Base-by-base conservation (phyloP, 768 basidiomycete species). In the Stropharia rugosoannulata region DNA sequence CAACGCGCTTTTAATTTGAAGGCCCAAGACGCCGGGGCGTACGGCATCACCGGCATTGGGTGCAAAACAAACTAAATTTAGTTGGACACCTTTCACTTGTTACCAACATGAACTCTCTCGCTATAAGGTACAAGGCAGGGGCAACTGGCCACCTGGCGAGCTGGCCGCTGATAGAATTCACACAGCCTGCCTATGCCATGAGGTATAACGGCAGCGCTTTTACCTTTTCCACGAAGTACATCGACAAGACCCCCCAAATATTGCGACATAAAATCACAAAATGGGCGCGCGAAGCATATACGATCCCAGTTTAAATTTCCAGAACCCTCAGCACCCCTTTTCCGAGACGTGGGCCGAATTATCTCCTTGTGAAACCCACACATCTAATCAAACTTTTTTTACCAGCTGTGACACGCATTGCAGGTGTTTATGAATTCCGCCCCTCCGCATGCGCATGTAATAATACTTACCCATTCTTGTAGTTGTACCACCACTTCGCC, bases 331-430 rank as follows among this genome's bases (percentile, higher is more conserved):
- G 27, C 18, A 47, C 38, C 35, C 53, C 44, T 38, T 38, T 48
- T 47, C 51, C 29, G 43, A 52, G 49, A 43, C 49, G 50, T 57
- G 55, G 49, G 27, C 59, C 58, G 62, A 58, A 32, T 57, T 60
- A 62, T 60, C 62, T 60, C 59, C 59, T 57, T 62, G 54, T 49
- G 57, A 51, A 56, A 58, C 53, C 41, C 39, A 47, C 49, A 59
- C 56, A 55, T 57, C 58, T 62, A 62, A 62, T 62, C 62, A 62
- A 60, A 56, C 51, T 51, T 54, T 59, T 60, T 60, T 35, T 52
- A 52, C 51, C 39, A 43, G 32, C 51, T 27, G 42, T 44, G 51
- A 52, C 51, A 52, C 51, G 51, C 51, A 37, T 52, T 52, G 51
- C 39, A 52, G 42, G 40, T 22, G 39, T 42, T 42, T 42, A 52